Base-by-base conservation (phyloP, 2,329 filamentous ascomycete genomes). In the Eutypa lata region DNA sequence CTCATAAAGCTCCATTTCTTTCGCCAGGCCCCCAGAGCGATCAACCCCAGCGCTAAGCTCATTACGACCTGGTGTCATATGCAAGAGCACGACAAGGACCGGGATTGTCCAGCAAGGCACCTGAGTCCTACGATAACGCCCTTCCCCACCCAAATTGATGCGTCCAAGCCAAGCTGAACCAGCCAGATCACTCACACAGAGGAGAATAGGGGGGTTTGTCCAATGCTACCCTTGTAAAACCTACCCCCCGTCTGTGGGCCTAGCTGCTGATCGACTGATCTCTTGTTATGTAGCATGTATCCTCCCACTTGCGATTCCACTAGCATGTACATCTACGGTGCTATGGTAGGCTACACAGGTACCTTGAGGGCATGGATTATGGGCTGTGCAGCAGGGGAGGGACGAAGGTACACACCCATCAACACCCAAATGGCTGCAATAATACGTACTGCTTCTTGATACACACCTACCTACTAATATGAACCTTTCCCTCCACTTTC, bases 21-120 rank as follows among this genome's bases (percentile, higher is more conserved):
- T 66, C 62, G 58, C 59, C 63, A 63, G 54, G 42, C 22, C 42
- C 42, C 22, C 19, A 42, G 42, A 28, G 22, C 22, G 42, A 45
- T 45, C 62, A 61, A 49, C 42, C 56, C 49, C 42, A 57, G 59
- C 62, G 62, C 64, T 66, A 66, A 56, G 24, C 61, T 60, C 42
- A 38, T 63, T 57, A 51, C 21, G 38, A 61, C 33, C 55, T 66
- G 65, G 64, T 57, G 50, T 28, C 31, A 58, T 24, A 63, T 65
- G 61, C 57, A 49, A 63, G 59, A 58, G 58, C 48, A 54, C 55
- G 61, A 56, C 61, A 60, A 61, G 57, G 59, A 58, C 56, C 56
- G 50, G 50, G 51, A 46, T 21, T 37, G 13, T 18, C 33, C 42
- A 43, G 50, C 44, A 45, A 31, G 51, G 48, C 48, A 50, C 48